Percentiles rank a stretch among this genome's conserved stretches.
Conservation (phyloP, 139 green algal species). For the Coelastrella sp. region DNA sequence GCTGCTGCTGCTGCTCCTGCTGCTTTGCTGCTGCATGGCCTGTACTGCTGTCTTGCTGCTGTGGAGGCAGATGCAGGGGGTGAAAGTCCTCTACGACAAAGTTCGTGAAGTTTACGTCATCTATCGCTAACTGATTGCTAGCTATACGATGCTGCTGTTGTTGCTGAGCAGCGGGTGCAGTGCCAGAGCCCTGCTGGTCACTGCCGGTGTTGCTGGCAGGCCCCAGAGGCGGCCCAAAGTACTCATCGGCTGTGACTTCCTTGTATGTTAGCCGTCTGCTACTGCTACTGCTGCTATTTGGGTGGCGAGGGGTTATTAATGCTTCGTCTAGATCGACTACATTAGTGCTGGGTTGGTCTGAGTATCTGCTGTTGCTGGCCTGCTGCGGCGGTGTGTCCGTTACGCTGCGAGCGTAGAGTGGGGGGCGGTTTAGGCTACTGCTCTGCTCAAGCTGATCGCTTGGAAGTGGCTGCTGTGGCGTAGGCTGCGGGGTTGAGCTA, state of each 20-base stretch:
- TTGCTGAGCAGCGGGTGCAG: not conserved
- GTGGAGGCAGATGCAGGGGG: not conserved
- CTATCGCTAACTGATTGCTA: conserved; percentile 35
- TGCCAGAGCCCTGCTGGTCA: not conserved
- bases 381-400: too few relatives aligned
- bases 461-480: too few relatives aligned
- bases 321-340: not conserved
- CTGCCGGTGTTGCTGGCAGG: conserved; percentile 10
- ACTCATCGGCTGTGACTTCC: not conserved
- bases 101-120: conserved; percentile 17
- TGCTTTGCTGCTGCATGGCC: conserved; percentile 17
- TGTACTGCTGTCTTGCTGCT: not conserved
- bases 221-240: not conserved
- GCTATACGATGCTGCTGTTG: not conserved
- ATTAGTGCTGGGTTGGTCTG: not conserved
- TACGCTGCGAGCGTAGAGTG: too few relatives aligned
- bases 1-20: not conserved
- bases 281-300: not conserved
- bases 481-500: too few relatives aligned
- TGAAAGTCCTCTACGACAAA: not conserved
- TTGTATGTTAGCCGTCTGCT: not conserved
- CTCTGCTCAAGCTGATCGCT: too few relatives aligned
- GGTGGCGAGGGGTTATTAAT: too few relatives aligned
- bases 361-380: too few relatives aligned
- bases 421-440: too few relatives aligned